Base-by-base conservation (phyloP, 768 basidiomycete genomes). In the Mycena galopus region DNA sequence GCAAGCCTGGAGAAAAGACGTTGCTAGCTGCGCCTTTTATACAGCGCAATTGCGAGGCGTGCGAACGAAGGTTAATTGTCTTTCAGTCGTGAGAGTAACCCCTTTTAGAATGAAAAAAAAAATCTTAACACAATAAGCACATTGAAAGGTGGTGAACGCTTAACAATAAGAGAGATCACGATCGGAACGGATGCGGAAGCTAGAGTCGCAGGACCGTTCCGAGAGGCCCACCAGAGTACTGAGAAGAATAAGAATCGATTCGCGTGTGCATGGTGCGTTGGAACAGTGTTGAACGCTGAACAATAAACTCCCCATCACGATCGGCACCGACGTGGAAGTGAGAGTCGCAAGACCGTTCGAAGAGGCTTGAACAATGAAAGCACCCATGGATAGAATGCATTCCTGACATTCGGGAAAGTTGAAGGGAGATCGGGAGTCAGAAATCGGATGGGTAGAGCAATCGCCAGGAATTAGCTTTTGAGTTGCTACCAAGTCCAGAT, bases 91-190 rank as follows among this genome's bases (percentile, higher is more conserved):
- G 44, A 29, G 8, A 19, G 21, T 60, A 61, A 35, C 58, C 44
- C 64, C 63, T 60, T 71, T 65, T n/a, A n/a, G n/a, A n/a, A n/a
- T 21, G 62, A 56, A 11, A 1, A 56, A 21, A 17, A 33, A 64
- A 63, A 50, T 62, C 29, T 27, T 32, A 33, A 71, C 63, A 71
- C 69, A 71, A 71, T 71, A 71, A 65, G 21, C 14, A 32, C 32
- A 27, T 56, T 19, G 37, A 58, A 44, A 2, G 66, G 66, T 50
- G n/a, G 56, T 58, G 16, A n/a, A n/a, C 44, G 21, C 17, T 50
- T 33, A 71, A 71, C 64, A 71, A 71, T 65, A 71, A 65, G 69
- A 32, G 58, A 32, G 11, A 71, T 70, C 69, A 70, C 55, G 69
- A 71, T 71, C 69, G 44, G 4, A 14, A 27, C 69, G 30, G 59